These are phyloP conservation scores for Boletus subparvulus DNA, from an alignment of 768 basidiomycete genomes.

Conservation along the genomic window DNA sequence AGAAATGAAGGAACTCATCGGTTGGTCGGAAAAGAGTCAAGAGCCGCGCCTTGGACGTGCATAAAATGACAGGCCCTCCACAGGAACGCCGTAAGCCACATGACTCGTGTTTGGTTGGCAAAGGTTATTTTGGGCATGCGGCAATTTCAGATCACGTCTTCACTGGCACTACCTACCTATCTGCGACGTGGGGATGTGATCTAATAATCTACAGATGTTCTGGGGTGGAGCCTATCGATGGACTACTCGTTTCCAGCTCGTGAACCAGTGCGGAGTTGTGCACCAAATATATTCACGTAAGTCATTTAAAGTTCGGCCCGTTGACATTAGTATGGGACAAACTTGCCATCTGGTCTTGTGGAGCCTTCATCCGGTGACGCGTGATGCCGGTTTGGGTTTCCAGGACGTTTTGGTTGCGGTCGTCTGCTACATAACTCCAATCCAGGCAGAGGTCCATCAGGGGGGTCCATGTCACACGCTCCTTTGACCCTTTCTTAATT, in stretches of 20 bases:
- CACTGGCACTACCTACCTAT: slow-evolving; percentile 17
- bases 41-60: slow-evolving; percentile 16
- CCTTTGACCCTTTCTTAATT: slow-evolving; percentile 11
- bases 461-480: slow-evolving; percentile 16
- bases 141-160: slow-evolving; percentile 14
- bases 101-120: slow-evolving; percentile 9
- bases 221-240: slow-evolving; percentile 8
- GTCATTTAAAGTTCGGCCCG: slow-evolving; percentile 7
- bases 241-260: not conserved
- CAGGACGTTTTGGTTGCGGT: not conserved
- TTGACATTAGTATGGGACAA: slow-evolving; percentile 3
- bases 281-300: not conserved
- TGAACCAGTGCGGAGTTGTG: slow-evolving; percentile 9
- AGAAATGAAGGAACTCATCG: slow-evolving; percentile 74
- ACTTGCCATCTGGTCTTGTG: slow-evolving; percentile 11
- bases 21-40: slow-evolving; percentile 50
- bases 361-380: slow-evolving; percentile 1
- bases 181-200: slow-evolving; percentile 21
- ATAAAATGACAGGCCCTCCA: slow-evolving; percentile 10
- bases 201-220: slow-evolving; percentile 9
- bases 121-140: slow-evolving; percentile 17
- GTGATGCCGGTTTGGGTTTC: not conserved
- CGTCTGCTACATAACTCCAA: not conserved
- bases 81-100: slow-evolving; percentile 3
- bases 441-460: not conserved